phyloP scores from a whole-genome alignment of 2,329 filamentous ascomycete species.

The Fusarium sp. region DNA sequence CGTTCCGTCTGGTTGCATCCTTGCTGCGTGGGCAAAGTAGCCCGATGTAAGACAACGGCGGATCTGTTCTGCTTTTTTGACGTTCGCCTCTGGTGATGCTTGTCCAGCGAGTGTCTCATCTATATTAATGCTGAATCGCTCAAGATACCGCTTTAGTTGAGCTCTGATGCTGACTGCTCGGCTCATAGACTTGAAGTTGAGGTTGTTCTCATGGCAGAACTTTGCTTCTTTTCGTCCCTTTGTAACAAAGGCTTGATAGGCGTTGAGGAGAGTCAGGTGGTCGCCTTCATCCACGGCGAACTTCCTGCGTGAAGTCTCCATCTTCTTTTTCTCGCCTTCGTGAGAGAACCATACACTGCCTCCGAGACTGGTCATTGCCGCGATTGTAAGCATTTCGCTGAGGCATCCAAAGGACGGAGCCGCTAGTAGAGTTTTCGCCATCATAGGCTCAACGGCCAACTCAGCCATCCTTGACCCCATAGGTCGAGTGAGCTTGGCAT shows the following conservation, averaged over 20 bases:
- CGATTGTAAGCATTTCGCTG: conserved; percentile 87
- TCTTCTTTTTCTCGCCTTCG: conserved; percentile 77
- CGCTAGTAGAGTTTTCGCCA: conserved; percentile 85
- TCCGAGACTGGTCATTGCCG: conserved; percentile 91
- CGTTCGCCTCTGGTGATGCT: conserved; percentile 43
- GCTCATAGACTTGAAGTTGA: conserved; percentile 87
- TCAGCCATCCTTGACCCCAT: conserved; percentile 94
- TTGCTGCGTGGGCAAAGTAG: conserved; percentile 92
- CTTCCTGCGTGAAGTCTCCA: conserved; percentile 78
- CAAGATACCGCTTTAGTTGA: conserved; percentile 87
- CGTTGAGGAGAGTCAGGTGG: conserved; percentile 90
- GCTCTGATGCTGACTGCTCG: conserved; percentile 86
- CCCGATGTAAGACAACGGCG: conserved; percentile 86
- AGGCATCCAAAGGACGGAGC: conserved; percentile 80
- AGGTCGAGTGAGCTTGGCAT: conserved; percentile 88
- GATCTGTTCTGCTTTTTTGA: conserved; percentile 73
- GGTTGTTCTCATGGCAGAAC: conserved; percentile 86
- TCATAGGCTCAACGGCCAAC: conserved; percentile 93
- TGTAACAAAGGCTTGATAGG: conserved; percentile 88
- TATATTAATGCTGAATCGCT: conserved; percentile 79
- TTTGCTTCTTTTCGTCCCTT: conserved; percentile 83
- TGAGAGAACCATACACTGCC: conserved; percentile 85
- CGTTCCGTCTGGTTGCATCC: conserved; percentile 92
- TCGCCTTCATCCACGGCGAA: conserved; percentile 96
- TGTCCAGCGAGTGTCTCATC: conserved; percentile 67